Percentiles rank a stretch among this genome's conserved stretches.
phyloP scores from a whole-genome alignment of 148 eudicot genomes.

The Suaeda aralocaspica region DNA sequence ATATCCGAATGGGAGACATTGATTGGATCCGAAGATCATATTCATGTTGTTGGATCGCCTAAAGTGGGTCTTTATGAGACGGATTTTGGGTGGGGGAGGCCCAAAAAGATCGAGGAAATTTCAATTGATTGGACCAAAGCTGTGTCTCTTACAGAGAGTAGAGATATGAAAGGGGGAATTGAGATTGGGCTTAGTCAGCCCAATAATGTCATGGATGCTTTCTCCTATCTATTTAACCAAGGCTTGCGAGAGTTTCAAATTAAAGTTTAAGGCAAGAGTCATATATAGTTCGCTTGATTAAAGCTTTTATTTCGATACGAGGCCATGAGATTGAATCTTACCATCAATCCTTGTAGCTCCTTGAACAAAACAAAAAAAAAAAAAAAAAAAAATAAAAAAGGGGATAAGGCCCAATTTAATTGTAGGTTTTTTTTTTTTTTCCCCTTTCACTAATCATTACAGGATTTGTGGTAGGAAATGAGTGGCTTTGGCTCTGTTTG shows the following conservation, averaged over 20 bases:
- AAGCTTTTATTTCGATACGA: too few relatives aligned
- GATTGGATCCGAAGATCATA: slow-evolving; percentile 24
- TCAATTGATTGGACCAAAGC: slow-evolving; percentile 34
- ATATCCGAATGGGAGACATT: slow-evolving; percentile 33
- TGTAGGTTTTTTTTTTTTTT: too few relatives aligned
- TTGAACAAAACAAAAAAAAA: too few relatives aligned
- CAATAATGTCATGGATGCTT: slow-evolving; percentile 32
- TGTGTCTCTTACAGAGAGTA: slow-evolving; percentile 37
- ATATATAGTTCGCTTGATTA: too few relatives aligned
- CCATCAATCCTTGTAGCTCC: too few relatives aligned
- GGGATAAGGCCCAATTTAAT: too few relatives aligned
- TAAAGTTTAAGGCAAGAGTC: too few relatives aligned
- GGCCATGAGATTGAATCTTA: too few relatives aligned
- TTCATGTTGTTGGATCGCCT: slow-evolving; percentile 56
- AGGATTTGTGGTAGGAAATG: too few relatives aligned
- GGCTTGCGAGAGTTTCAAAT: slow-evolving; percentile 13
- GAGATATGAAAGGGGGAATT: slow-evolving; percentile 41
- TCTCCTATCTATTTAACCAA: slow-evolving; percentile 12
- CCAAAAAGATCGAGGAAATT: slow-evolving; percentile 40
- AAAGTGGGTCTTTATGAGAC: slow-evolving; percentile 40
- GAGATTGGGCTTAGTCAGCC: slow-evolving; percentile 48
- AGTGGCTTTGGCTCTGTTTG: too few relatives aligned
- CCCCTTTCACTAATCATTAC: too few relatives aligned
- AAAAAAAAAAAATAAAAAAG: too few relatives aligned
- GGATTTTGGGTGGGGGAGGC: slow-evolving; percentile 60